Base-by-base conservation (phyloP, 2,329 filamentous ascomycete genomes). In the Cladophialophora psammophila region DNA sequence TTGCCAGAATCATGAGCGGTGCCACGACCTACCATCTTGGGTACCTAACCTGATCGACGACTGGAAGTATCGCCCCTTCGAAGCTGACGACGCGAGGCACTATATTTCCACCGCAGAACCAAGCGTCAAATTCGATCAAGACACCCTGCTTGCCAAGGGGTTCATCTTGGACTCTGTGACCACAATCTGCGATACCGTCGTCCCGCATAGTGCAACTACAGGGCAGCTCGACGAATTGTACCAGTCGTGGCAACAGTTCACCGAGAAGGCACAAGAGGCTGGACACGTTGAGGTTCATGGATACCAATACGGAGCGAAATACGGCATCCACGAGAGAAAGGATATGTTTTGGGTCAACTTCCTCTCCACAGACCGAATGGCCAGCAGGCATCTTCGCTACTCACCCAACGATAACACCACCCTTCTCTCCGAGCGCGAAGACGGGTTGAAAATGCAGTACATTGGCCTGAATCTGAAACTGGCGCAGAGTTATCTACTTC, bases 61-160 rank as follows among this genome's bases (percentile, higher is more conserved):
- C 15, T 64, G 61, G 61, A 64, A 64, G 32, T 64, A 64, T 40
- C 54, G 34, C 12, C 61, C 61, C 32, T 64, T 64, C 12, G 12
- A 58, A 31, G 18, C 61, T 2, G 54, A 57, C 42, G 54, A 58
- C 32, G 20, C 10, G 32, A 50, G 36, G 50, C 61, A 64, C 42
- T 35, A 31, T 15, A 50, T 64, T n/a, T 57, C 52, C 1, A 26
- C 20, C 6, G 53, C 36, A 32, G 54, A 64, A 12, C 36, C 54
- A 8, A 42, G 36, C 10, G 54, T 64, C n/a, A 38, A 48, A 5
- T 64, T 64, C 31, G 53, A 64, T 13, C 15, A 50, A 1, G 52
- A 64, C 53, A 42, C 61, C 7, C n/a, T 64, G 35, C 61, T 64
- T 26, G 53, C 58, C 6, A 64, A 64, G 20, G 61, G 53, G 6